A percentile compares a stretch with the other conserved stretches of the same genome.
Evolutionary conservation across 441 rosid genomes (phyloP).

Genomic region (Erysimum cheiri): DNA sequence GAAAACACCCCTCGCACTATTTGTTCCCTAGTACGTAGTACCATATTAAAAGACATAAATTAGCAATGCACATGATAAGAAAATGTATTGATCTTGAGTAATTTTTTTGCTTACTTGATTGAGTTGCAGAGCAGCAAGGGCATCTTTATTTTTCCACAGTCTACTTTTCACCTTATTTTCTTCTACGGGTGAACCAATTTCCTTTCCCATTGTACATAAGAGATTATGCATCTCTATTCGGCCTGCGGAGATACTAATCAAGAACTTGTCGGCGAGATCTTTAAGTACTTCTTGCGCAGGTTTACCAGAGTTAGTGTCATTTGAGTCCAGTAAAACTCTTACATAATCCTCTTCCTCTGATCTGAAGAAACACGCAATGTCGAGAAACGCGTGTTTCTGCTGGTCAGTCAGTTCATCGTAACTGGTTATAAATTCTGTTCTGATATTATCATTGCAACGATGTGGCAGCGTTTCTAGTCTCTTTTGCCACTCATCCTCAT

Average conservation of each 20-base stretch:
- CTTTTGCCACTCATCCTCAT: not conserved
- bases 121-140: not conserved
- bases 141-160: not conserved
- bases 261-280: slow-evolving; percentile 15
- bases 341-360: slow-evolving; percentile 23
- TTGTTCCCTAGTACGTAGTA: not conserved
- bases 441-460: not conserved
- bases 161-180: not conserved
- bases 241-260: slow-evolving; percentile 14
- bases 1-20: slow-evolving; percentile 12
- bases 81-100: not conserved
- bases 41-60: not conserved
- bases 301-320: not conserved
- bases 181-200: slow-evolving; percentile 11
- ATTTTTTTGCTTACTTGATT: too few species aligned
- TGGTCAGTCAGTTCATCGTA: slow-evolving; percentile 15
- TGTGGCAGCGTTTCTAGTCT: slow-evolving; percentile 1
- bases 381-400: slow-evolving; percentile 28
- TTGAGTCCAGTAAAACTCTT: not conserved
- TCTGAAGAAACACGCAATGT: slow-evolving; percentile 44
- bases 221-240: slow-evolving; percentile 32
- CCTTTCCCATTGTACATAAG: slow-evolving; percentile 20
- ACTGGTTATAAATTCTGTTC: slow-evolving; percentile 20
- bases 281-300: not conserved
- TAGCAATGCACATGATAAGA: not conserved